Conservation (phyloP, 2,329 filamentous ascomycete species). For the Chaetothyriales sp. region DNA sequence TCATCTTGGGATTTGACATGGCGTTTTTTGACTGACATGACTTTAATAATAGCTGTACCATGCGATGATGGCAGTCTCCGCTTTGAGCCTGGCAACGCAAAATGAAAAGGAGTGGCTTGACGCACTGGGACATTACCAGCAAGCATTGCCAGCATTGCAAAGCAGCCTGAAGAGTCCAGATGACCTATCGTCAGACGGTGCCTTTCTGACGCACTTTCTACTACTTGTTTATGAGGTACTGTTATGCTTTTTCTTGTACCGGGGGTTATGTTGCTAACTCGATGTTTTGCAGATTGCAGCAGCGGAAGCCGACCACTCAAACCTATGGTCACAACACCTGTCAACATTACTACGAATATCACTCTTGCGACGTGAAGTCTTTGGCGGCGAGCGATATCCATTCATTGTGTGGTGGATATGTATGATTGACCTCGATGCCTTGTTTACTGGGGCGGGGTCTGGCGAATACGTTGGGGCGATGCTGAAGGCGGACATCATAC, state of each 20-base stretch:
- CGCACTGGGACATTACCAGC: conserved; percentile 42
- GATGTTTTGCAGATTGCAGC: conserved; percentile 28
- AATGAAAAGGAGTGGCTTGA: conserved; percentile 34
- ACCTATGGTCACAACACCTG: conserved; percentile 43
- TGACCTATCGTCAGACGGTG: conserved; percentile 43
- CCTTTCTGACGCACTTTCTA: conserved; percentile 44
- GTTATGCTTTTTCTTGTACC: not conserved
- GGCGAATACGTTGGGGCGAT: conserved; percentile 38
- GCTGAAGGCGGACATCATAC: conserved; percentile 36
- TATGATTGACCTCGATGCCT: conserved; percentile 42
- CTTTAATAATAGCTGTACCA: conserved; percentile 35
- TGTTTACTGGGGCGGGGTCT: conserved; percentile 38
- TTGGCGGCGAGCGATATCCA: conserved; percentile 33
- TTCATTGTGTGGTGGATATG: conserved; percentile 43
- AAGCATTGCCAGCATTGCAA: conserved; percentile 38
- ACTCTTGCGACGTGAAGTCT: conserved; percentile 33
- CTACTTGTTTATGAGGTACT: conserved; percentile 44
- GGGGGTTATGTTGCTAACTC: conserved; percentile 8
- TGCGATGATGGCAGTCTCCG: conserved; percentile 46
- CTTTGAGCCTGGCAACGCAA: conserved; percentile 37
- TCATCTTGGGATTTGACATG: not conserved
- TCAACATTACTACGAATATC: conserved; percentile 39
- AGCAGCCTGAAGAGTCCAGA: conserved; percentile 31
- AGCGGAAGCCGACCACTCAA: conserved; percentile 32
- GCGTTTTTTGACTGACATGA: conserved; percentile 8